Percentiles rank a stretch among this genome's conserved stretches.
phyloP scores from a whole-genome alignment of 768 basidiomycete species.

The Xerocomus brunneocitrinus region DNA sequence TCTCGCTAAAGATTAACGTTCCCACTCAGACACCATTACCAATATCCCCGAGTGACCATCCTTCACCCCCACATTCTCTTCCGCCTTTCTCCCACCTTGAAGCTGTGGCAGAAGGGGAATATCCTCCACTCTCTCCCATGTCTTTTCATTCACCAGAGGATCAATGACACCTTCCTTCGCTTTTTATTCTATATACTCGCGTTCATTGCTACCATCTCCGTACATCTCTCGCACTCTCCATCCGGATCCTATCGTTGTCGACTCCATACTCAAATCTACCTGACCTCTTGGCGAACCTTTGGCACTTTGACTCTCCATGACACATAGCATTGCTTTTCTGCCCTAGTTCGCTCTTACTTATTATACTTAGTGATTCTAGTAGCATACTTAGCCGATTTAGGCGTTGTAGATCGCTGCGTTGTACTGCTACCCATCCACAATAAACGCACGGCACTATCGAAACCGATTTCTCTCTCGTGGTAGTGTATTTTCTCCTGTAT shows the following conservation, averaged over 20 bases:
- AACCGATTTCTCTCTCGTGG: slow-evolving; percentile 2
- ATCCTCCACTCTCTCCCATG: slow-evolving; percentile 71
- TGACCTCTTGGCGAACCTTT: slow-evolving; percentile 17
- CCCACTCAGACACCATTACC: slow-evolving; percentile 50
- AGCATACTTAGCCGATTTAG: slow-evolving; percentile 26
- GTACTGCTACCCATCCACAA: slow-evolving; percentile 31
- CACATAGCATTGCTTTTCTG: slow-evolving; percentile 17
- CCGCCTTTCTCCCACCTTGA: slow-evolving; percentile 81
- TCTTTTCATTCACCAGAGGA: slow-evolving; percentile 55
- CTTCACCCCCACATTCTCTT: slow-evolving; percentile 45
- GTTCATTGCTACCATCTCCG: slow-evolving; percentile 30
- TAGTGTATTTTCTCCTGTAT: slow-evolving; percentile 4
- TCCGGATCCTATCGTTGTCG: slow-evolving; percentile 21
- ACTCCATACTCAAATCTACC: slow-evolving; percentile 1
- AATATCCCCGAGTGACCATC: slow-evolving; percentile 35
- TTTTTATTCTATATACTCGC: slow-evolving; percentile 23
- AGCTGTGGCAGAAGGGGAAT: slow-evolving; percentile 77
- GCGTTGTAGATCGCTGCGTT: slow-evolving; percentile 31
- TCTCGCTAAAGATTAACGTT: slow-evolving; percentile 6
- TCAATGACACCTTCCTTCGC: slow-evolving; percentile 26
- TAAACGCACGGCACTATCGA: slow-evolving; percentile 16
- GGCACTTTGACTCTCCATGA: slow-evolving; percentile 5
- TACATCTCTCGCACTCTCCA: slow-evolving; percentile 22
- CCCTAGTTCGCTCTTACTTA: slow-evolving; percentile 24
- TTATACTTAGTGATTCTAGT: slow-evolving; percentile 32